Conservation (phyloP, 306 rosid genomes). For the Cicer judaicum region DNA sequence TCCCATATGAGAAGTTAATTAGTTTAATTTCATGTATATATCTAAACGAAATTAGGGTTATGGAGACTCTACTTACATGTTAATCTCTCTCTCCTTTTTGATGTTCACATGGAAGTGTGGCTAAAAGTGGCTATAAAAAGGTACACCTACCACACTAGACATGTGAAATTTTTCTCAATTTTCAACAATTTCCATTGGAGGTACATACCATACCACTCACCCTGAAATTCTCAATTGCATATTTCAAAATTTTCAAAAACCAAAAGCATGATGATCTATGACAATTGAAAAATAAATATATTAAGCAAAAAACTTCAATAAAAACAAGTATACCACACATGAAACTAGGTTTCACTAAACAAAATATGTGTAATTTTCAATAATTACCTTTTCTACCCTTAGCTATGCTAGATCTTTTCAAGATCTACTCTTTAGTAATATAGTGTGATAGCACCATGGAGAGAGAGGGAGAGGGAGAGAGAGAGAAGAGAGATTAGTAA, state of each 20-base stretch:
- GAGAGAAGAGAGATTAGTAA: not conserved
- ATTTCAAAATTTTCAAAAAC: conserved; percentile 6
- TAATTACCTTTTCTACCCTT: conserved; percentile 49
- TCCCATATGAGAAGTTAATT: not conserved
- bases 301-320: conserved; percentile 15
- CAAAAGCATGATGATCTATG: conserved; percentile 33
- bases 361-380: conserved; percentile 20
- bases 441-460: conserved; percentile 27
- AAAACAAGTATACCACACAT: not conserved
- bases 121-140: conserved; percentile 33
- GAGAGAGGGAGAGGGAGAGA: not conserved
- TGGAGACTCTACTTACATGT: conserved; percentile 17
- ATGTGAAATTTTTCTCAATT: conserved; percentile 30
- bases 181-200: conserved; percentile 34
- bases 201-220: conserved; percentile 23
- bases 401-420: conserved; percentile 39
- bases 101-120: conserved; percentile 35
- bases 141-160: conserved; percentile 25
- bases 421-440: conserved; percentile 53
- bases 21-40: not conserved
- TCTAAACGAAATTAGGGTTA: conserved; percentile 51
- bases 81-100: not conserved
- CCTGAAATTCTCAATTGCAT: not conserved
- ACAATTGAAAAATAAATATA: conserved; percentile 37
- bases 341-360: conserved; percentile 29